These are phyloP conservation scores for Plasmodium reichenowi DNA, from an alignment of 169 alveolate species.

Conservation along the genomic window DNA sequence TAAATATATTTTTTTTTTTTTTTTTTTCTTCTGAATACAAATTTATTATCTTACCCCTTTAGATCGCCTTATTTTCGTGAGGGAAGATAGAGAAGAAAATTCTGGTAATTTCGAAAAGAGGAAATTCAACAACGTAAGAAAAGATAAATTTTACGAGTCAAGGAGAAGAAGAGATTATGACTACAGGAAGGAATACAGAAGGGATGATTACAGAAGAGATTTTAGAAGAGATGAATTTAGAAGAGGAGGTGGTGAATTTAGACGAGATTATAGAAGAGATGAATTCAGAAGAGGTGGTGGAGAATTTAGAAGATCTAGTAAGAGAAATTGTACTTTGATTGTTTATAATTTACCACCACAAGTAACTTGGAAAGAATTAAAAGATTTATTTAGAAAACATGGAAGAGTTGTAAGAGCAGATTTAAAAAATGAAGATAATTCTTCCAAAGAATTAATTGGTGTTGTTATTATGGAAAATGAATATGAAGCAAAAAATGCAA, in stretches of 20 bases:
- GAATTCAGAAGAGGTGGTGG: conserved; percentile 35
- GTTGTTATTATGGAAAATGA: conserved; percentile 60
- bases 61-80: conserved; percentile 89
- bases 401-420: conserved; percentile 83
- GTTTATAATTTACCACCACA: conserved; percentile 71
- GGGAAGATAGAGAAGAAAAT: conserved; percentile 88
- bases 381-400: conserved; percentile 84
- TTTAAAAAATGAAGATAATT: conserved; percentile 27
- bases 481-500: conserved; percentile 63
- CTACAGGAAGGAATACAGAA: conserved; percentile 26
- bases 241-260: conserved; percentile 33
- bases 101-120: conserved; percentile 44
- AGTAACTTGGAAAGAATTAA: conserved; percentile 82
- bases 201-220: conserved; percentile 31
- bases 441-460: conserved; percentile 53
- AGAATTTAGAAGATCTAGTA: conserved; percentile 26
- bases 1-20: conserved; percentile 14
- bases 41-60: background rate
- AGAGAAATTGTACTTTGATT: conserved; percentile 45
- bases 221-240: conserved; percentile 24
- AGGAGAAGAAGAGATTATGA: conserved; percentile 51
- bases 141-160: conserved; percentile 35
- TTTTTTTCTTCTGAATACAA: conserved; percentile 38
- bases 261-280: conserved; percentile 52
- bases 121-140: conserved; percentile 36